These are phyloP conservation scores for Capsella rubella DNA, from an alignment of 441 rosid species.

Conservation along the genomic window DNA sequence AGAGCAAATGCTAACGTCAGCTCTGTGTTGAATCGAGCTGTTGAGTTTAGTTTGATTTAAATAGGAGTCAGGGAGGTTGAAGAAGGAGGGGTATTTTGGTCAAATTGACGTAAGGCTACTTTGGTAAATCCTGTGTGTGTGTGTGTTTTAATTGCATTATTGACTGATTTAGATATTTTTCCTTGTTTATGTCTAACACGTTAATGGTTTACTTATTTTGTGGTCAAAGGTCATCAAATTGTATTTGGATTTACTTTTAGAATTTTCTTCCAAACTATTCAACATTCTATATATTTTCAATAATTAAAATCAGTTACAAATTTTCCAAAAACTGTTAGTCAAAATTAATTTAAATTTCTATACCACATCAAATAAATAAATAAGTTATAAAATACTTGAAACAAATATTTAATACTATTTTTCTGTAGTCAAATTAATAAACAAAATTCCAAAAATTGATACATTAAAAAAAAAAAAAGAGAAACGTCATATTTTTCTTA, in stretches of 20 bases:
- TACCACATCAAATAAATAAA: background rate
- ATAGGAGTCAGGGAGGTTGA: slow-evolving; percentile 25
- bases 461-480: too few relatives aligned
- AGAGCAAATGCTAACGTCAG: slow-evolving; percentile 3
- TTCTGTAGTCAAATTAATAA: too few relatives aligned
- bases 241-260: background rate
- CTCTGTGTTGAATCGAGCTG: slow-evolving; percentile 35
- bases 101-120: background rate
- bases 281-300: background rate
- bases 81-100: slow-evolving; percentile 30
- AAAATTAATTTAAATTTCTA: background rate
- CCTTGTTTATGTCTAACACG: slow-evolving; percentile 4
- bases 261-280: background rate
- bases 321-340: background rate
- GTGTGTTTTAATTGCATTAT: background rate
- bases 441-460: too few relatives aligned
- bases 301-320: slow-evolving; percentile 3
- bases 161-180: slow-evolving; percentile 21
- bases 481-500: too few relatives aligned
- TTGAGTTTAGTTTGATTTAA: slow-evolving; percentile 18
- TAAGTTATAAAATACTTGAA: too few relatives aligned
- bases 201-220: slow-evolving; percentile 24
- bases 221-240: slow-evolving; percentile 25
- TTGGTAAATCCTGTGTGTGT: slow-evolving; percentile 1
- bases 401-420: too few relatives aligned